Evolutionary conservation across 2,329 filamentous ascomycete genomes (phyloP).

Genomic region (Fusarium pininemorale): DNA sequence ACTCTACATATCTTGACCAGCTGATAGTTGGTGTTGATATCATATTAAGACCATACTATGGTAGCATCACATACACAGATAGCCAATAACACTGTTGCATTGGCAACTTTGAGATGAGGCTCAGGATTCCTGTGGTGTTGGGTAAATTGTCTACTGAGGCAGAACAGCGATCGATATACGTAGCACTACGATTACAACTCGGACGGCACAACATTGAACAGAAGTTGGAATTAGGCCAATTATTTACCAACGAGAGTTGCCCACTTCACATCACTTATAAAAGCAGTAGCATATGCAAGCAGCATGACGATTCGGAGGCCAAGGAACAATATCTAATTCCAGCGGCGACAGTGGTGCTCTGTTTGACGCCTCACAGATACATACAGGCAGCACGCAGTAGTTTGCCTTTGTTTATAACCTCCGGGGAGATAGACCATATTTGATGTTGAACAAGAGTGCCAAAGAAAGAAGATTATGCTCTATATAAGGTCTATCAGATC

Average conservation of each 20-base stretch:
- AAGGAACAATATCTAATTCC: not conserved
- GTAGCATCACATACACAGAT: not conserved
- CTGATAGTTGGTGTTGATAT: not conserved
- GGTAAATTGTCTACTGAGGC: not conserved
- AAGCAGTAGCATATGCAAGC: not conserved
- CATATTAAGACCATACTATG: not conserved
- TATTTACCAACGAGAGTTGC: constrained; percentile 32
- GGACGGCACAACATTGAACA: constrained; percentile 8
- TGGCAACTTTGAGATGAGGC: not conserved
- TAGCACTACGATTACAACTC: not conserved
- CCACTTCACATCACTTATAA: constrained; percentile 1
- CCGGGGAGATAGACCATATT: not conserved
- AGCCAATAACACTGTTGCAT: not conserved
- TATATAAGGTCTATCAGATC: not conserved
- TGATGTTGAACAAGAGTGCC: not conserved
- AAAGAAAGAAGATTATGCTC: not conserved
- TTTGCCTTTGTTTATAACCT: not conserved
- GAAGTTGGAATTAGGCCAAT: not conserved
- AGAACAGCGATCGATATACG: not conserved
- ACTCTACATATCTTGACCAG: not conserved
- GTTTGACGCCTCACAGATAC: not conserved
- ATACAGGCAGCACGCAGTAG: not conserved
- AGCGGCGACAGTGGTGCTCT: not conserved
- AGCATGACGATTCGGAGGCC: not conserved
- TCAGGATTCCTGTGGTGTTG: not conserved